These are phyloP conservation scores for Nakazawaea sp. DNA, from an alignment of 805 yeast genomes.

Conservation along the genomic window DNA sequence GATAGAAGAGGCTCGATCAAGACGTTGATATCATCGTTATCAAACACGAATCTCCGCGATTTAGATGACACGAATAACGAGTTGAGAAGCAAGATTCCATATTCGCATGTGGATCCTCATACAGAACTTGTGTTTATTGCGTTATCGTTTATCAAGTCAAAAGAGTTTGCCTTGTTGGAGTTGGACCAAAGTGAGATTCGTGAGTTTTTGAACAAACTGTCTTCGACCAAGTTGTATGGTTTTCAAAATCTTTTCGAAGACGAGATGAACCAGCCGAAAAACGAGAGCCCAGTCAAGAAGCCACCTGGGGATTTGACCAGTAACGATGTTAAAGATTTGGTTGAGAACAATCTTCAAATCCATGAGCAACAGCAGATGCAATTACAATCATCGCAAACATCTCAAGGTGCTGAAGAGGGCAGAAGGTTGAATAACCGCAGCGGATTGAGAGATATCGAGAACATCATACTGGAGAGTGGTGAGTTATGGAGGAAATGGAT, in stretches of 20 bases:
- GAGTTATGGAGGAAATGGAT: constrained; percentile 85
- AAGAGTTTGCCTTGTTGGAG: constrained; percentile 72
- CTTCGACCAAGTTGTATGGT: constrained; percentile 35
- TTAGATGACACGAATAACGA: constrained; percentile 16
- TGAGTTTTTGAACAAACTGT: constrained; percentile 59
- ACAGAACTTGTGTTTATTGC: constrained; percentile 70
- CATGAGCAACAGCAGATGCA: too few species aligned
- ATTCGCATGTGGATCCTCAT: constrained; percentile 65
- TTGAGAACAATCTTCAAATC: too few species aligned
- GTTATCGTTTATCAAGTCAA: constrained; percentile 72
- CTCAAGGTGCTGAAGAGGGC: too few species aligned
- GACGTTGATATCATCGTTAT: constrained; percentile 12
- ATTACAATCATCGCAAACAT: too few species aligned
- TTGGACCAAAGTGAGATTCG: constrained; percentile 87
- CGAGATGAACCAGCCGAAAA: constrained; percentile 10
- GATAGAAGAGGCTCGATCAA: constrained; percentile 6
- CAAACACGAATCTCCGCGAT: constrained; percentile 9
- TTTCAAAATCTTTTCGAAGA: constrained; percentile 21
- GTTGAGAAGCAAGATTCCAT: constrained; percentile 29
- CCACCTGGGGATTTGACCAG: too few species aligned
- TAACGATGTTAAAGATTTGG: too few species aligned
- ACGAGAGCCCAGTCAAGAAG: too few species aligned
- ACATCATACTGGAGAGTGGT: constrained; percentile 70
- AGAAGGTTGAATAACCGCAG: neutral
- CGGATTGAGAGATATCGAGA: constrained; percentile 51